phyloP scores from a whole-genome alignment of 2,329 filamentous ascomycete genomes.

The Fusarium stilboides region DNA sequence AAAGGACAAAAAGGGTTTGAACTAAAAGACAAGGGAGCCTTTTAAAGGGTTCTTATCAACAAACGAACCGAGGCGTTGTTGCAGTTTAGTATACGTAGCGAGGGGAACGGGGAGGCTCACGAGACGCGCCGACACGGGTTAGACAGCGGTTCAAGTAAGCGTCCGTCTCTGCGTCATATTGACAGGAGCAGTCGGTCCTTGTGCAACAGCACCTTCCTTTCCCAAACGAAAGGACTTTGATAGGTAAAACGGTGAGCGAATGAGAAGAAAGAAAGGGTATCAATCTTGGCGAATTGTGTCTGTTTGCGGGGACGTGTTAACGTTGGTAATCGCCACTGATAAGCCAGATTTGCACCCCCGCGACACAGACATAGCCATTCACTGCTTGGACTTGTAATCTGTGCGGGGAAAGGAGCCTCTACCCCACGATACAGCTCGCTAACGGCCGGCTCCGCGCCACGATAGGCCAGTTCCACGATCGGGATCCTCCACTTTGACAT shows the following conservation, averaged over 20 bases:
- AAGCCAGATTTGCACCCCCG: conserved; percentile 46
- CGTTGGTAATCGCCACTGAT: conserved; percentile 44
- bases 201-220: conserved; percentile 39
- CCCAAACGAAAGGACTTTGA: conserved; percentile 33
- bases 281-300: conserved; percentile 5
- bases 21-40: conserved; percentile 15
- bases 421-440: conserved; percentile 43
- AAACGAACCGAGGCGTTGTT: conserved; percentile 35
- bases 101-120: conserved; percentile 27
- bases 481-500: conserved; percentile 49
- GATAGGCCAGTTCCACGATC: conserved; percentile 48
- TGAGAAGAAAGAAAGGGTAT: conserved; percentile 5
- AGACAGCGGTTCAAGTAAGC: conserved; percentile 42
- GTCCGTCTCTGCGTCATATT: conserved; percentile 38
- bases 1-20: not conserved
- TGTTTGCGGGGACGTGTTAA: conserved; percentile 30
- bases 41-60: conserved; percentile 42
- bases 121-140: conserved; percentile 37
- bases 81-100: not conserved
- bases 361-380: conserved; percentile 26
- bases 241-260: conserved; percentile 34
- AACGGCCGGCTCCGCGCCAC: conserved; percentile 54
- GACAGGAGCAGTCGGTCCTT: conserved; percentile 27
- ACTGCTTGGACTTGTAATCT: not conserved
- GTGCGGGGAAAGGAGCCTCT: conserved; percentile 44